Evolutionary conservation across 2,329 filamentous ascomycete genomes (phyloP).

Genomic region (Scedosporium dehoogii): DNA sequence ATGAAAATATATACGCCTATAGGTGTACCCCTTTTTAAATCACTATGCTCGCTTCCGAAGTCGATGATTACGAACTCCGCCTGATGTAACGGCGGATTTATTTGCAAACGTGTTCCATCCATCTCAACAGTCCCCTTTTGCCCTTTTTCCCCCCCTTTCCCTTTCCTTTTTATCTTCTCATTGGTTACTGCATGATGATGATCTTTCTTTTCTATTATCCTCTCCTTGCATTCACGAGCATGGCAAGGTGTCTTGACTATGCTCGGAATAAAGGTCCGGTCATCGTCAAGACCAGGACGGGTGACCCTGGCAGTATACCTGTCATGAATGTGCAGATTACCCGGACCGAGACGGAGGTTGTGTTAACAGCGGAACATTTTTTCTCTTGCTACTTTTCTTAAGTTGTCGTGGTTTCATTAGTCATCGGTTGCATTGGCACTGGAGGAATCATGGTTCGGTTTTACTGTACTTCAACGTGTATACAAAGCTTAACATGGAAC

Average conservation of each 20-base stretch:
- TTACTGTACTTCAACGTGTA: conserved; percentile 3
- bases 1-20: too few species aligned
- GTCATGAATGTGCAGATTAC: neutral
- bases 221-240: neutral
- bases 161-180: neutral
- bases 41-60: too few species aligned
- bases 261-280: neutral
- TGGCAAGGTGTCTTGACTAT: neutral
- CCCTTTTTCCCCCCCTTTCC: neutral
- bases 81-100: too few species aligned
- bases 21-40: too few species aligned
- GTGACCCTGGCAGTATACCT: neutral
- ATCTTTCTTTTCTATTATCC: neutral
- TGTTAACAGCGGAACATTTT: neutral
- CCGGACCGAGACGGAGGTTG: neutral
- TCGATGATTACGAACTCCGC: too few species aligned
- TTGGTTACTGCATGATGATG: neutral
- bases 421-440: neutral
- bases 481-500: neutral
- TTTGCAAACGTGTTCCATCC: too few species aligned
- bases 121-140: neutral
- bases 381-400: neutral
- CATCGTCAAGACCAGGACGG: neutral
- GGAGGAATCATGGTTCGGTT: neutral
- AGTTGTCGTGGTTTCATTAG: neutral